Conservation (phyloP, 805 yeast genomes). For the Candida hungchunana region DNA sequence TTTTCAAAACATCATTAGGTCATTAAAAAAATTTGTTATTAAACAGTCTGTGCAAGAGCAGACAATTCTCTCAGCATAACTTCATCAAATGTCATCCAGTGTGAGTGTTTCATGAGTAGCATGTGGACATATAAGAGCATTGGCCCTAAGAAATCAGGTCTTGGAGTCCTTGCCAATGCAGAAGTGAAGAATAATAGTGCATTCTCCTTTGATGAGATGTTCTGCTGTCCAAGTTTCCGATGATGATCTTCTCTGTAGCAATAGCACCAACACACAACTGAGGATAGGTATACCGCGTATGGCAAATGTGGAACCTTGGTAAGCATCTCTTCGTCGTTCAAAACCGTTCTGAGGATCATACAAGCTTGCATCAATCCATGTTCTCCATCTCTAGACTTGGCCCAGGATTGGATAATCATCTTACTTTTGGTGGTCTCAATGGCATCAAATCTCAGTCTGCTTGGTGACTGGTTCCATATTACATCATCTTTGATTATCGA, state of each 20-base stretch:
- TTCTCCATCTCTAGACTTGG: conserved; percentile 27
- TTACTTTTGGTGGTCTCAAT: conserved; percentile 13
- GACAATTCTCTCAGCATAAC: conserved; percentile 6
- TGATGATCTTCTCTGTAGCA: conserved; percentile 4
- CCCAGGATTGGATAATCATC: conserved; percentile 22
- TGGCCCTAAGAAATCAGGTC: background rate
- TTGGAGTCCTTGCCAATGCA: background rate
- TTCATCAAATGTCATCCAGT: conserved; percentile 6
- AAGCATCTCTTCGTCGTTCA: conserved; percentile 23
- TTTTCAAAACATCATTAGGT: too few relatives aligned
- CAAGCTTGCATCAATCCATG: conserved; percentile 28
- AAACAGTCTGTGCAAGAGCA: conserved; percentile 4
- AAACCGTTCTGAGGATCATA: conserved; percentile 25
- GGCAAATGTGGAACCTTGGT: conserved; percentile 26
- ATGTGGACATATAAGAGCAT: conserved; percentile 1
- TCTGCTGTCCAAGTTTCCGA: background rate
- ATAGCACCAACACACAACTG: conserved; percentile 21
- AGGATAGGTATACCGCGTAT: conserved; percentile 16
- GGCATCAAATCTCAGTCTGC: conserved; percentile 12
- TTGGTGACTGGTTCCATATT: conserved; percentile 8
- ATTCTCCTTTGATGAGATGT: conserved; percentile 9
- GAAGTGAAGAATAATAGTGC: conserved; percentile 4
- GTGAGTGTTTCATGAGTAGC: conserved; percentile 4
- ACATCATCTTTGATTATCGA: conserved; percentile 3
- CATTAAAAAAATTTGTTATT: too few relatives aligned